A percentile compares a stretch with the other conserved stretches of the same genome.
Evolutionary conservation across 2,329 filamentous ascomycete genomes (phyloP).

Genomic region (Neofusicoccum laricinum): DNA sequence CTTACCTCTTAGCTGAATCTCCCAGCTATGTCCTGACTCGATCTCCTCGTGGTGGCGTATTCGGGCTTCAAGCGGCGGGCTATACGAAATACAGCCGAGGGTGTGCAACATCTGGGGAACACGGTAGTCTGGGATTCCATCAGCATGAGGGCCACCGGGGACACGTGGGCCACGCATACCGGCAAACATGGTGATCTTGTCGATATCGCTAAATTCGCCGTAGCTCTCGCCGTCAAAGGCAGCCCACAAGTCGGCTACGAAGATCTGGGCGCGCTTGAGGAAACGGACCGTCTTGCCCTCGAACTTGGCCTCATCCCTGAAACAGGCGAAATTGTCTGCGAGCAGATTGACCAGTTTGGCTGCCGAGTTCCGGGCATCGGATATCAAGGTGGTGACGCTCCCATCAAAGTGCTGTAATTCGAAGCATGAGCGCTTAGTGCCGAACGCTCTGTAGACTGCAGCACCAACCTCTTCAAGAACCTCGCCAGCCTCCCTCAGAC

Average conservation of each 20-base stretch:
- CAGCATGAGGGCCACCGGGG: not conserved
- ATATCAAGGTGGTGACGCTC: slow-evolving; percentile 70
- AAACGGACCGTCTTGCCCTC: slow-evolving; percentile 74
- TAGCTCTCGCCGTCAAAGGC: slow-evolving; percentile 80
- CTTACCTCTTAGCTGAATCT: slow-evolving; percentile 79
- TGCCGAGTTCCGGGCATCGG: slow-evolving; percentile 73
- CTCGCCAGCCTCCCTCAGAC: slow-evolving; percentile 77
- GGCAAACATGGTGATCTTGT: slow-evolving; percentile 97
- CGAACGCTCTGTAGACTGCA: not conserved
- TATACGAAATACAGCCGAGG: slow-evolving; percentile 62
- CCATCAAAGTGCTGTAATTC: slow-evolving; percentile 66
- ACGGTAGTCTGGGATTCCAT: slow-evolving; percentile 67
- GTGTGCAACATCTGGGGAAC: slow-evolving; percentile 79
- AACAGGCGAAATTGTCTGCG: slow-evolving; percentile 77
- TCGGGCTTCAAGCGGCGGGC: slow-evolving; percentile 70
- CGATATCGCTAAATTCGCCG: slow-evolving; percentile 83
- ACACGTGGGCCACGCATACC: slow-evolving; percentile 36
- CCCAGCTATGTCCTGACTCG: slow-evolving; percentile 70
- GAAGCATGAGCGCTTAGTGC: not conserved
- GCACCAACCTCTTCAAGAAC: slow-evolving; percentile 69
- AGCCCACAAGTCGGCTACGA: slow-evolving; percentile 95
- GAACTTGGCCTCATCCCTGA: slow-evolving; percentile 76
- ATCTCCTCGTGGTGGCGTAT: slow-evolving; percentile 66
- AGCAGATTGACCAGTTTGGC: slow-evolving; percentile 82
- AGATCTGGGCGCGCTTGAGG: slow-evolving; percentile 91